These are phyloP conservation scores for Alternaria incomplexa DNA, from an alignment of 2,329 filamentous ascomycete species.

Conservation along the genomic window DNA sequence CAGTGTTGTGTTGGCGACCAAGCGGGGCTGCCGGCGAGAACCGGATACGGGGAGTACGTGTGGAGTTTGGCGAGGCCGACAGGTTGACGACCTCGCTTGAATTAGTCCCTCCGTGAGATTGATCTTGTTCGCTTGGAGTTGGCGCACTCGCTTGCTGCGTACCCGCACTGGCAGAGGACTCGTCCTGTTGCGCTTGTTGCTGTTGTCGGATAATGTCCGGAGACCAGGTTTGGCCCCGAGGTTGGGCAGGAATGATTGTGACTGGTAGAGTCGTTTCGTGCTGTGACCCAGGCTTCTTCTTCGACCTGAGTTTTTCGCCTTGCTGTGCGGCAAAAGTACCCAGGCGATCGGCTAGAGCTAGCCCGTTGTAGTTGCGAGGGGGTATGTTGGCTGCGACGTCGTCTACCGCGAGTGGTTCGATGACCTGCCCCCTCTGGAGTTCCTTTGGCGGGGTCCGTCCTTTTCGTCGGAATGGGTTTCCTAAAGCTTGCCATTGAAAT, in stretches of 20 bases:
- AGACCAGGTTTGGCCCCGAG: slow-evolving; percentile 62
- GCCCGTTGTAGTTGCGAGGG: slow-evolving; percentile 52
- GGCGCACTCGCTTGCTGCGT: slow-evolving; percentile 24
- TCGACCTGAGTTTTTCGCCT: slow-evolving; percentile 52
- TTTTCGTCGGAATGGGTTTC: slow-evolving; percentile 65
- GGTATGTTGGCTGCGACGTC: slow-evolving; percentile 44
- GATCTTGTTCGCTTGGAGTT: slow-evolving; percentile 24
- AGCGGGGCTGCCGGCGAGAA: slow-evolving; percentile 28
- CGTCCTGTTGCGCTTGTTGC: slow-evolving; percentile 26
- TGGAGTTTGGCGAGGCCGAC: slow-evolving; percentile 16
- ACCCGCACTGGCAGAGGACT: slow-evolving; percentile 17
- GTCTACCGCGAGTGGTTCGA: slow-evolving; percentile 49
- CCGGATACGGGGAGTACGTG: slow-evolving; percentile 29
- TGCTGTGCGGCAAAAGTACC: slow-evolving; percentile 59
- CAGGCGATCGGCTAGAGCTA: slow-evolving; percentile 53
- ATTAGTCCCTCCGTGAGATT: slow-evolving; percentile 10
- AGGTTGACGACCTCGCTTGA: slow-evolving; percentile 17
- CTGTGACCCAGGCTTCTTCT: slow-evolving; percentile 40
- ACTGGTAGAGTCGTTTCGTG: slow-evolving; percentile 58
- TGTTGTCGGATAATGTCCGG: slow-evolving; percentile 47
- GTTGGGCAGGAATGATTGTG: slow-evolving; percentile 67
- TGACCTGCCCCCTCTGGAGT: slow-evolving; percentile 62
- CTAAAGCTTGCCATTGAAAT: slow-evolving; percentile 58
- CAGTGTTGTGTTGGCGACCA: slow-evolving; percentile 14
- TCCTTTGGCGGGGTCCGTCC: slow-evolving; percentile 65